A percentile compares a stretch with the other conserved stretches of the same genome.
Conservation (phyloP, 306 rosid genomes). For the Rubus parviflorus region DNA sequence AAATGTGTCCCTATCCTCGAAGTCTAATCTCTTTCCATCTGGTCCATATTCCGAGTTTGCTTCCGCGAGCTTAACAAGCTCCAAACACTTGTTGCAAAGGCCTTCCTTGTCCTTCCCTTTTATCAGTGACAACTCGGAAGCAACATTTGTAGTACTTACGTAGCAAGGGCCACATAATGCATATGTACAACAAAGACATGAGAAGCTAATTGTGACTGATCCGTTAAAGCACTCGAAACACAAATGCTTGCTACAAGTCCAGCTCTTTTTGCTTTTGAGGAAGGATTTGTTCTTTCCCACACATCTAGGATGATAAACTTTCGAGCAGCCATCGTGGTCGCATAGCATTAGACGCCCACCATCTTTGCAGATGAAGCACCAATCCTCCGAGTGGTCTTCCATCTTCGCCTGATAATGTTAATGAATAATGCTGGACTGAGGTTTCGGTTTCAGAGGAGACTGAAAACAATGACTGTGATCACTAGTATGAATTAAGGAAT, state of each 20-base stretch:
- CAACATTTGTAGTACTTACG: neutral
- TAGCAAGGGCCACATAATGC: conserved; percentile 47
- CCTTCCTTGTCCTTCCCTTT: conserved; percentile 33
- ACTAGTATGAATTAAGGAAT: neutral
- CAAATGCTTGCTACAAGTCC: conserved; percentile 64
- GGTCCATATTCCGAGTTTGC: conserved; percentile 38
- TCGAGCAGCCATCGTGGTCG: conserved; percentile 39
- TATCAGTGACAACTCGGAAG: conserved; percentile 31
- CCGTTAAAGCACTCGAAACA: conserved; percentile 42
- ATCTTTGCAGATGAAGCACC: conserved; percentile 54
- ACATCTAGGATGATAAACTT: conserved; percentile 64
- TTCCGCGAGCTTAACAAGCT: conserved; percentile 50
- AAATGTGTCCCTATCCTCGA: conserved; percentile 48
- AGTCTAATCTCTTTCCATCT: conserved; percentile 46
- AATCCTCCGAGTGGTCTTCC: conserved; percentile 29
- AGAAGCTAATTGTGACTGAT: conserved; percentile 27
- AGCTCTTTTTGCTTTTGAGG: conserved; percentile 18
- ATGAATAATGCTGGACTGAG: neutral
- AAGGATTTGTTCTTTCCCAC: conserved; percentile 26
- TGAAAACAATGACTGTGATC: neutral
- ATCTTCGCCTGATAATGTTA: neutral
- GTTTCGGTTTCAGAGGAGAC: neutral
- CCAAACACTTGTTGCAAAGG: conserved; percentile 51
- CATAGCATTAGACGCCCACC: conserved; percentile 42
- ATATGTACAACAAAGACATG: conserved; percentile 58